phyloP scores from a whole-genome alignment of 2,329 filamentous ascomycete genomes.

The Botrytis galanthina region DNA sequence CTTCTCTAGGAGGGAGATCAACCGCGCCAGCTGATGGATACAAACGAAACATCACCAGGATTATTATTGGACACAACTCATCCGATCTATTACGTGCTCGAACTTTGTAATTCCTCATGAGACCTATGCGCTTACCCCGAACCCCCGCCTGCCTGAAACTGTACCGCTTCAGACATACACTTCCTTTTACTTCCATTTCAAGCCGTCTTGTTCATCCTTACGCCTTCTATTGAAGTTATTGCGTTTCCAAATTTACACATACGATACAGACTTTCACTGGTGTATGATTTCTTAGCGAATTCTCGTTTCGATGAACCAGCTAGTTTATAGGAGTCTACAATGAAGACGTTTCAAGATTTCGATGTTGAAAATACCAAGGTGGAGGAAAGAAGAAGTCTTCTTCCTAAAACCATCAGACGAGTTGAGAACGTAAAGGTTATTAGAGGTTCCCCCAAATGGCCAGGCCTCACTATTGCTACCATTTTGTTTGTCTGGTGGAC shows the following conservation, averaged over 20 bases:
- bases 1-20: neutral
- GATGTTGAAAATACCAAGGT: conserved; percentile 13
- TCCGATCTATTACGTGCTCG: conserved; percentile 13
- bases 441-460: conserved; percentile 2
- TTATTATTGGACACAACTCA: neutral
- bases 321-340: neutral
- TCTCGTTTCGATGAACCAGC: neutral
- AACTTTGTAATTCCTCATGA: conserved; percentile 7
- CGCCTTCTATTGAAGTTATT: neutral
- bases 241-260: neutral
- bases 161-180: neutral
- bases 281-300: neutral
- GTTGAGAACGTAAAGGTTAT: neutral
- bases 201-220: neutral
- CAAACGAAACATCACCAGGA: neutral
- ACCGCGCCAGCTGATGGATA: neutral
- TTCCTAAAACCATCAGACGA: conserved; percentile 6
- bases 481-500: conserved; percentile 22
- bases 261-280: neutral
- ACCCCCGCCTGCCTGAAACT: neutral
- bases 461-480: conserved; percentile 13
- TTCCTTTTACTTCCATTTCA: neutral
- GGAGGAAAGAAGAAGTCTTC: conserved; percentile 18
- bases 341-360: conserved; percentile 12
- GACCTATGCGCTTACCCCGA: neutral